A percentile compares a stretch with the other conserved stretches of the same genome.
These are phyloP conservation scores for Xylaria sp. DNA, from an alignment of 2,329 filamentous ascomycete species.

Conservation along the genomic window DNA sequence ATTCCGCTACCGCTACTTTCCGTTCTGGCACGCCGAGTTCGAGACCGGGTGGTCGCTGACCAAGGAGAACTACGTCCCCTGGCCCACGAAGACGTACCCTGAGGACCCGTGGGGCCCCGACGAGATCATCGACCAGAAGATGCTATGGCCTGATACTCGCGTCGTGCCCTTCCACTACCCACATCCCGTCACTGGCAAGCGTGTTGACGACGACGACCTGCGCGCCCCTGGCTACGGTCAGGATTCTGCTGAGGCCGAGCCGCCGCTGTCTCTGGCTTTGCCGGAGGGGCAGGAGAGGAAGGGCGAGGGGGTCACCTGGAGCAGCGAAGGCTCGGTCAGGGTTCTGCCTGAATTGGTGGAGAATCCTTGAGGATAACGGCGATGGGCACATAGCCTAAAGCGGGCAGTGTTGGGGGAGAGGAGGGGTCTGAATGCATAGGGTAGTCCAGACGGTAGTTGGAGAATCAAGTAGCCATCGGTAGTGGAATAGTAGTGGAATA, in stretches of 20 bases:
- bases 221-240: slow-evolving; percentile 59
- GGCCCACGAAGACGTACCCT: slow-evolving; percentile 58
- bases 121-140: slow-evolving; percentile 62
- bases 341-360: slow-evolving; percentile 52
- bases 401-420: slow-evolving; percentile 15
- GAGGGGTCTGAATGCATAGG: slow-evolving; percentile 11
- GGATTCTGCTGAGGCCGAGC: slow-evolving; percentile 53
- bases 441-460: slow-evolving; percentile 28
- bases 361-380: slow-evolving; percentile 38
- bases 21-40: slow-evolving; percentile 66
- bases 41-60: slow-evolving; percentile 65
- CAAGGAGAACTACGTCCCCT: slow-evolving; percentile 63
- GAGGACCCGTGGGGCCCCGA: slow-evolving; percentile 63
- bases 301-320: slow-evolving; percentile 47
- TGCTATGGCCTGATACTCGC: slow-evolving; percentile 66
- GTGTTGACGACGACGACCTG: slow-evolving; percentile 58
- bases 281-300: slow-evolving; percentile 51
- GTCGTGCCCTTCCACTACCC: slow-evolving; percentile 65
- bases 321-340: slow-evolving; percentile 49
- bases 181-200: slow-evolving; percentile 61
- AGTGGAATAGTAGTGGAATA: neutral
- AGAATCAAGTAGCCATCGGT: slow-evolving; percentile 13
- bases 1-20: slow-evolving; percentile 64
- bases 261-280: slow-evolving; percentile 55
- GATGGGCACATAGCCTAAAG: slow-evolving; percentile 36